Percentiles rank a stretch among this genome's conserved stretches.
Conservation (phyloP, 176 grass and related monocot genomes). For the Triticum timopheevii region DNA sequence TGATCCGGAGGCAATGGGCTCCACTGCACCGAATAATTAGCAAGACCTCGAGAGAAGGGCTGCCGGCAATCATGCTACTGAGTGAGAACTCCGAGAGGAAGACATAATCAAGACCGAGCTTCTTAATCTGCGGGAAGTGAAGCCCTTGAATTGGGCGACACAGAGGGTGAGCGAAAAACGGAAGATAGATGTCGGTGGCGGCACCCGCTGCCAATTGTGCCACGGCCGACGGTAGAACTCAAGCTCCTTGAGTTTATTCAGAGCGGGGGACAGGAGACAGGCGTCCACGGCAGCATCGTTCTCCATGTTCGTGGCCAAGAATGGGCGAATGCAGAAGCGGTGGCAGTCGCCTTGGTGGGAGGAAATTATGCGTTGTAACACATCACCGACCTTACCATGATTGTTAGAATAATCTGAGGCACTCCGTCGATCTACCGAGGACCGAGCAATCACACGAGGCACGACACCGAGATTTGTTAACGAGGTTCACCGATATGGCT, state of each 20-base stretch:
- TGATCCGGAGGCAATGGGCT: neutral
- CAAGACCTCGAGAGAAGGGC: neutral
- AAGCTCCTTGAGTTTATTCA: neutral
- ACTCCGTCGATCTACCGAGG: too few species aligned
- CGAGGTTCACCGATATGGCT: too few species aligned
- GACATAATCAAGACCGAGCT: neutral
- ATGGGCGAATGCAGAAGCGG: neutral
- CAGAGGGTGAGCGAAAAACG: neutral
- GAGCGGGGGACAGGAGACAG: neutral
- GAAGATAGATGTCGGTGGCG: slow-evolving; percentile 15
- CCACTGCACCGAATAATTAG: neutral
- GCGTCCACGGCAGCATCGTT: neutral
- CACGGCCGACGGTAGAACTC: neutral
- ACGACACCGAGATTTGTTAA: too few species aligned
- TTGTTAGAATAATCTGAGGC: too few species aligned
- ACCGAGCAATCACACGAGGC: too few species aligned
- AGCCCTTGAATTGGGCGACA: neutral
- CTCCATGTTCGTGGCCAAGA: neutral
- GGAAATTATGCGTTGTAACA: neutral
- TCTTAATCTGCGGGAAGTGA: neutral
- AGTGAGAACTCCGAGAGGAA: neutral
- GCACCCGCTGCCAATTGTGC: neutral
- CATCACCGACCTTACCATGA: neutral
- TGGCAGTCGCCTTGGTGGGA: neutral
- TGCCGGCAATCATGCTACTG: neutral